Conservation (phyloP, 257 asterid species). For the Solanum chiquidenum region DNA sequence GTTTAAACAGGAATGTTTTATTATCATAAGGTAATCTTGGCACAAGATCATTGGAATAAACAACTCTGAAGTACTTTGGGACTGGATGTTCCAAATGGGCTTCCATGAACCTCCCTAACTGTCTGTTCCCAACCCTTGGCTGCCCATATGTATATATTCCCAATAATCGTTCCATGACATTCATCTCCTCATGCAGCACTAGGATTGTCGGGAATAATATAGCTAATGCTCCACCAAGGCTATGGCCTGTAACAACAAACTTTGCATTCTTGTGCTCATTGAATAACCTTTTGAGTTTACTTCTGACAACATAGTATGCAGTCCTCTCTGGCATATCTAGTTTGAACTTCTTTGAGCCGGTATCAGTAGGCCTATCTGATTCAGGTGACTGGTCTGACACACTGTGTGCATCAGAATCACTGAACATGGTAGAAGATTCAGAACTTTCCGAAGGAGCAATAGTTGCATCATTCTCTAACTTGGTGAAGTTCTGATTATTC, state of each 20-base stretch:
- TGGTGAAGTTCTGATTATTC: neutral
- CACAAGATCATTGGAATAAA: conserved; percentile 82
- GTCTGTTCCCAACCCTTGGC: conserved; percentile 70
- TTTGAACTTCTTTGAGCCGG: neutral
- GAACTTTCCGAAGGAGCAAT: conserved; percentile 4
- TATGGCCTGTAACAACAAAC: conserved; percentile 80
- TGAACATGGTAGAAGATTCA: neutral
- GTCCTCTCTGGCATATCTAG: conserved; percentile 36
- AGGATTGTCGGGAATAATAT: conserved; percentile 70
- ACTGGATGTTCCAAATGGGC: conserved; percentile 42
- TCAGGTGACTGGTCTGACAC: conserved; percentile 10
- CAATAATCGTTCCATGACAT: conserved; percentile 41
- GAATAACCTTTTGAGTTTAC: conserved; percentile 46
- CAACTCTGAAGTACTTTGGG: conserved; percentile 63
- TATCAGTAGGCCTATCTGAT: conserved; percentile 4
- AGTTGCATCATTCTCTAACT: conserved; percentile 5
- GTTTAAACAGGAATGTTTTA: conserved; percentile 75
- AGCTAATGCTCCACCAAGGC: conserved; percentile 93
- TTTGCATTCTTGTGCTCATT: conserved; percentile 57
- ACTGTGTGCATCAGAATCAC: conserved; percentile 3
- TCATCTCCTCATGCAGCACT: conserved; percentile 54
- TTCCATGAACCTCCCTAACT: conserved; percentile 55
- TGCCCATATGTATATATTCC: conserved; percentile 81
- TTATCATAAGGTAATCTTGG: conserved; percentile 92
- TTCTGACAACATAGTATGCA: conserved; percentile 60